Conservation (phyloP, 805 yeast genomes). For the Debaryomyces prosopidis region DNA sequence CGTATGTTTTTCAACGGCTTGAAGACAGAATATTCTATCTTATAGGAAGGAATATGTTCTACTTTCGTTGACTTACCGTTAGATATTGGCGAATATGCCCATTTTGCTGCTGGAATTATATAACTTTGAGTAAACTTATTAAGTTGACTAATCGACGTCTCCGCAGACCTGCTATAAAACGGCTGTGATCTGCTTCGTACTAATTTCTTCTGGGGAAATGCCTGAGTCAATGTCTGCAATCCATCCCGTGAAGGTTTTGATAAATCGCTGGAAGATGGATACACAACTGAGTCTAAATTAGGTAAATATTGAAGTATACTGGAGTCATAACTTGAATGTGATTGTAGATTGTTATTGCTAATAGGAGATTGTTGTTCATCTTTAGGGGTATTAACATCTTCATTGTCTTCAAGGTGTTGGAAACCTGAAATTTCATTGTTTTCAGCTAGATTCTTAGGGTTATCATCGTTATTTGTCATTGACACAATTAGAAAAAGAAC, state of each 20-base stretch:
- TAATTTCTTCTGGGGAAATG: conserved; percentile 5
- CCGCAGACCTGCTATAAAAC: conserved; percentile 9
- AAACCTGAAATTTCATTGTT: conserved; percentile 1
- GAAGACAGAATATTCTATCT: conserved; percentile 38
- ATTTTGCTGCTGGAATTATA: conserved; percentile 28
- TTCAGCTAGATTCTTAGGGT: conserved; percentile 1
- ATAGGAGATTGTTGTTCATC: background rate
- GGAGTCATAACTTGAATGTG: background rate
- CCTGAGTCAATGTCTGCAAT: background rate
- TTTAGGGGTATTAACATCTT: background rate
- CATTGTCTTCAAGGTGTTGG: background rate
- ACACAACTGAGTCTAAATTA: background rate
- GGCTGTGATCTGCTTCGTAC: conserved; percentile 13
- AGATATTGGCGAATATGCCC: conserved; percentile 29
- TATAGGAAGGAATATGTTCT: conserved; percentile 14
- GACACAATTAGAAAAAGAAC: background rate
- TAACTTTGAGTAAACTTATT: conserved; percentile 20
- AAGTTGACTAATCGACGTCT: conserved; percentile 12
- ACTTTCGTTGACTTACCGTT: conserved; percentile 4
- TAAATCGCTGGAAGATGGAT: background rate
- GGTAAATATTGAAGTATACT: background rate
- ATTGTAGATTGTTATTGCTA: background rate
- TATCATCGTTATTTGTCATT: background rate
- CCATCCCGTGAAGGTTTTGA: background rate
- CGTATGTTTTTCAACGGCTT: conserved; percentile 18